phyloP scores from a whole-genome alignment of 2,329 filamentous ascomycete species.

The Paecilomyces fulvus region DNA sequence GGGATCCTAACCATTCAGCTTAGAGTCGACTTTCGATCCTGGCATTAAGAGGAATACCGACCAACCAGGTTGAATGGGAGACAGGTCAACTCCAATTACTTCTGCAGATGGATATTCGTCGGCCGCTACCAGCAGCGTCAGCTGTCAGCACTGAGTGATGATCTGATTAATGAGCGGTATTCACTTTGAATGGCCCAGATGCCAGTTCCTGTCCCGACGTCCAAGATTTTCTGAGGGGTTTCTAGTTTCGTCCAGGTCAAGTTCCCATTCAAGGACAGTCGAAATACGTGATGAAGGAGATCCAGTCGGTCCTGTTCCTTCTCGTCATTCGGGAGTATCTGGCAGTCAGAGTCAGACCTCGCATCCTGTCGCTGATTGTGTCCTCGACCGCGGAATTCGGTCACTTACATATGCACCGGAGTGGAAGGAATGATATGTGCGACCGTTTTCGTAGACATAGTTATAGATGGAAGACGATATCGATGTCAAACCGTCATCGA shows the following conservation, averaged over 20 bases:
- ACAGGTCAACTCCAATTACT: conserved; percentile 41
- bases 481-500: conserved; percentile 13
- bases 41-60: not conserved
- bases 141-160: not conserved
- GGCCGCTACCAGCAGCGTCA: conserved; percentile 10
- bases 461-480: conserved; percentile 11
- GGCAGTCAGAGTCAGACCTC: not conserved
- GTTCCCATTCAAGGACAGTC: not conserved
- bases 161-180: not conserved
- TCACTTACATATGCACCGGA: conserved; percentile 10
- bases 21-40: not conserved
- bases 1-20: conserved; percentile 12
- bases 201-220: conserved; percentile 8
- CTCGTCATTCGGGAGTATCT: conserved; percentile 15
- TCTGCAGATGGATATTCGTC: conserved; percentile 29
- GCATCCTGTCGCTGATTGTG: not conserved
- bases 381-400: not conserved
- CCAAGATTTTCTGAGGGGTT: conserved; percentile 6
- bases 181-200: conserved; percentile 7
- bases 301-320: conserved; percentile 9
- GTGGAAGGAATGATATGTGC: conserved; percentile 24
- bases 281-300: conserved; percentile 3
- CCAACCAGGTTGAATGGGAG: conserved; percentile 41
- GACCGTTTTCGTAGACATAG: conserved; percentile 21
- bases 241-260: not conserved